These are phyloP conservation scores for Ceratobasidium papillatum DNA, from an alignment of 1,284 basidiomycete species.

Conservation along the genomic window DNA sequence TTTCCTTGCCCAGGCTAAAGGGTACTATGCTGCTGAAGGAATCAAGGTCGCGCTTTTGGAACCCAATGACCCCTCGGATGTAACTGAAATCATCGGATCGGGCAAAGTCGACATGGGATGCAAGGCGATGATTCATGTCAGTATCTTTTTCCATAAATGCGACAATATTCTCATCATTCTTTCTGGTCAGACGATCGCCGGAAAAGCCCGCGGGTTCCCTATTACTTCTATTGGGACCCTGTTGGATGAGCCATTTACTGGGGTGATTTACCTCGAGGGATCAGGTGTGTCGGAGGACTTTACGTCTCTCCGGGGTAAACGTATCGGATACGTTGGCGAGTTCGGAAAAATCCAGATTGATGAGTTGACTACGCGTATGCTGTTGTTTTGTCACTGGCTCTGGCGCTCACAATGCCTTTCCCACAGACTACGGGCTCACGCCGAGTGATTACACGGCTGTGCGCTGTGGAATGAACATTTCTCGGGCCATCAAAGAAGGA, in stretches of 20 bases:
- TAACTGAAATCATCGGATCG: slow-evolving; percentile 52
- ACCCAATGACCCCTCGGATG: slow-evolving; percentile 54
- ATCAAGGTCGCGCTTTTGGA: slow-evolving; percentile 54
- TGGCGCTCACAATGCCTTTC: neutral
- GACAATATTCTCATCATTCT: neutral
- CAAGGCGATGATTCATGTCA: slow-evolving; percentile 49
- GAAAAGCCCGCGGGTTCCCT: slow-evolving; percentile 52
- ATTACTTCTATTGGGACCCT: slow-evolving; percentile 53
- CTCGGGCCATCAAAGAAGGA: slow-evolving; percentile 53
- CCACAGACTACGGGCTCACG: slow-evolving; percentile 47
- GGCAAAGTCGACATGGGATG: slow-evolving; percentile 53
- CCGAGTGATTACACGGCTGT: slow-evolving; percentile 53
- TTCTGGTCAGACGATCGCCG: slow-evolving; percentile 53
- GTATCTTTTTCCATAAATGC: neutral
- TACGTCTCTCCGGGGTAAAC: slow-evolving; percentile 52
- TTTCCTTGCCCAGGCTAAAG: slow-evolving; percentile 53
- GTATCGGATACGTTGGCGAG: slow-evolving; percentile 56
- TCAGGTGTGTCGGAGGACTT: slow-evolving; percentile 53
- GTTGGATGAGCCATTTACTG: slow-evolving; percentile 55
- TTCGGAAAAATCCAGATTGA: slow-evolving; percentile 56
- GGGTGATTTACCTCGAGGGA: slow-evolving; percentile 53
- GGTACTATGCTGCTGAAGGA: slow-evolving; percentile 51
- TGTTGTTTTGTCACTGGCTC: neutral
- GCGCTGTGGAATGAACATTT: slow-evolving; percentile 54
- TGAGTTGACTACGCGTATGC: slow-evolving; percentile 46